Percentiles rank a stretch among this genome's conserved stretches.
Evolutionary conservation across 169 alveolate genomes (phyloP).

Genomic region (Plasmodium falciparum): DNA sequence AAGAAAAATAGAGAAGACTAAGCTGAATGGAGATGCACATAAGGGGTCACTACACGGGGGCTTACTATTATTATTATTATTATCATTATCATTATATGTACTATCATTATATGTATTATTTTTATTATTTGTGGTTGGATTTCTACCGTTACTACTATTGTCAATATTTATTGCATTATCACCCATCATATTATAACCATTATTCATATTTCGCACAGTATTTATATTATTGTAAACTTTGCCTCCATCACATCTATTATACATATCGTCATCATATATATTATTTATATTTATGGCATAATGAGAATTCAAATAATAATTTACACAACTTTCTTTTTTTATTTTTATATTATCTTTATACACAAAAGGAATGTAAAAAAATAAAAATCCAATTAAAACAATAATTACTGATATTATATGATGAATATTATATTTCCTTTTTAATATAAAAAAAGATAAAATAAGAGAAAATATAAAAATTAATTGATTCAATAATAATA

Average conservation of each 20-base stretch:
- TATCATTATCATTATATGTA: not conserved
- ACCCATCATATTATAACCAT: too few relatives aligned
- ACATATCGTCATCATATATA: not conserved
- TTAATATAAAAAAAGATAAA: constrained; percentile 54
- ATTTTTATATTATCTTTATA: constrained; percentile 23
- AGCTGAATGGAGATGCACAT: constrained; percentile 24
- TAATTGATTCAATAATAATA: constrained; percentile 55
- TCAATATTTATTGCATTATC: too few relatives aligned
- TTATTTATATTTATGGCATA: constrained; percentile 13
- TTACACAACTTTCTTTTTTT: constrained; percentile 9
- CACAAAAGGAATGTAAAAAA: constrained; percentile 57
- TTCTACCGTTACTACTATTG: too few relatives aligned
- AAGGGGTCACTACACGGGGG: constrained; percentile 3
- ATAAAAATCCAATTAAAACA: constrained; percentile 45
- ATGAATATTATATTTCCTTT: constrained; percentile 55
- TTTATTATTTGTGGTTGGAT: too few relatives aligned
- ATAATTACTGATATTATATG: constrained; percentile 49
- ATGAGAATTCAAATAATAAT: constrained; percentile 33
- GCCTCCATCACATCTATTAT: too few relatives aligned
- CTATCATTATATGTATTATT: not conserved
- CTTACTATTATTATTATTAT: not conserved
- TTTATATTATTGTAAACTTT: too few relatives aligned
- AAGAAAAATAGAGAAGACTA: constrained; percentile 32
- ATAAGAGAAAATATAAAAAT: constrained; percentile 67
- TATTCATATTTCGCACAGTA: too few relatives aligned